These are phyloP conservation scores for Selenicereus undatus DNA, from an alignment of 148 eudicot species.

Conservation along the genomic window DNA sequence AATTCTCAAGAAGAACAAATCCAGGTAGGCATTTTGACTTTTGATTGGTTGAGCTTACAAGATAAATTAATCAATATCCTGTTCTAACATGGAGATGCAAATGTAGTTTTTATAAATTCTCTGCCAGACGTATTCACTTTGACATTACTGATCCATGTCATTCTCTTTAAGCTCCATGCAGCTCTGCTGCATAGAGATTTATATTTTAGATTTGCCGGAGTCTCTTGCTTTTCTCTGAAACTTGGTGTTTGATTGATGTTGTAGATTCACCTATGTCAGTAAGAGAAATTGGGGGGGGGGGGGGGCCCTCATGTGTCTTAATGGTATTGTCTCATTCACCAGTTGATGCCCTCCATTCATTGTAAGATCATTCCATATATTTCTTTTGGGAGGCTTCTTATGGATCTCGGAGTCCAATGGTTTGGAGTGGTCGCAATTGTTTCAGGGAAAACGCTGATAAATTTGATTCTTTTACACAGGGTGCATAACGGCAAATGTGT, in stretches of 20 bases:
- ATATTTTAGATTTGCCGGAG: neutral
- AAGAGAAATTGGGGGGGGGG: neutral
- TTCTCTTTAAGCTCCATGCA: neutral
- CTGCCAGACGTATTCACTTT: neutral
- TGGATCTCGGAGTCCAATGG: constrained; percentile 15
- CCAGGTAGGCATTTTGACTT: constrained; percentile 13
- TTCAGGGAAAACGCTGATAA: constrained; percentile 2
- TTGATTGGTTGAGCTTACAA: neutral
- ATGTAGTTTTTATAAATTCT: too few relatives aligned
- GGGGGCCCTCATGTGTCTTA: too few relatives aligned
- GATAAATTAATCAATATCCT: neutral
- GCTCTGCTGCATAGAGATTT: neutral
- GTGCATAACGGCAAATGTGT: neutral
- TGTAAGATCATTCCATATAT: constrained; percentile 12
- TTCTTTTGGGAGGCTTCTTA: constrained; percentile 13
- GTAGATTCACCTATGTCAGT: too few relatives aligned
- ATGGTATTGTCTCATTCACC: neutral
- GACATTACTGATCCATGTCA: neutral
- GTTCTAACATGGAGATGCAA: constrained; percentile 1
- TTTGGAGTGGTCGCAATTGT: constrained; percentile 12
- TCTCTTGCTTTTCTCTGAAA: neutral
- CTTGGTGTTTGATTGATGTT: neutral
- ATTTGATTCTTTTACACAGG: neutral
- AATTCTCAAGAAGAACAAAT: neutral
- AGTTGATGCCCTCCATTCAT: neutral